Percentiles rank a stretch among this genome's conserved stretches.
phyloP scores from a whole-genome alignment of 305 asterid species.

The Fraxinus sp. region DNA sequence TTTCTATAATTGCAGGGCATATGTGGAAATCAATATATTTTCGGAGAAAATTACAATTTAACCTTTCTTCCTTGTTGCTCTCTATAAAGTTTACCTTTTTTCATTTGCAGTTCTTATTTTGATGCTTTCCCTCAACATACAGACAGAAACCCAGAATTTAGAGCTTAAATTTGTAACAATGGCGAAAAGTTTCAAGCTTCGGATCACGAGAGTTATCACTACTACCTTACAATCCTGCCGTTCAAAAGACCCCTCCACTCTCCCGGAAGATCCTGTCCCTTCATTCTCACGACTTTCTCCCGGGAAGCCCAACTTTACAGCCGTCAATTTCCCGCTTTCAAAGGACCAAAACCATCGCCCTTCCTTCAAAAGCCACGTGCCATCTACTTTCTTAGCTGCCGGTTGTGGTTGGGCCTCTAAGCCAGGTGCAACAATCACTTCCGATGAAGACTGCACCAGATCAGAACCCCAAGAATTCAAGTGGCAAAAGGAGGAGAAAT shows the following conservation, averaged over 20 bases:
- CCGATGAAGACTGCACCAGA: neutral
- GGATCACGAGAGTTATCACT: constrained; percentile 52
- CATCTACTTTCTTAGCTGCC: constrained; percentile 35
- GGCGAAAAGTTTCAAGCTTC: constrained; percentile 63
- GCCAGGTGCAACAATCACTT: neutral
- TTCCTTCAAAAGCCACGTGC: constrained; percentile 34
- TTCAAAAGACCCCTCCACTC: constrained; percentile 57
- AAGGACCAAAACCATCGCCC: constrained; percentile 11
- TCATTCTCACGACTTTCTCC: constrained; percentile 33
- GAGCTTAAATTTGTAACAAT: constrained; percentile 24
- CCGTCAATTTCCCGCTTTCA: constrained; percentile 16
- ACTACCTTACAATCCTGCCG: constrained; percentile 74
- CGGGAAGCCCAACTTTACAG: constrained; percentile 3
- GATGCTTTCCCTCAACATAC: neutral
- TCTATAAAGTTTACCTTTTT: constrained; percentile 28
- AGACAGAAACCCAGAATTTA: neutral
- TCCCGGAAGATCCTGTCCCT: constrained; percentile 63
- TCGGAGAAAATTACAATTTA: neutral
- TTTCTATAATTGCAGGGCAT: neutral
- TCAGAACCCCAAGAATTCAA: constrained; percentile 34
- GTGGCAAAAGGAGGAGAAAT: constrained; percentile 69
- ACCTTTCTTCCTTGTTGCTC: neutral
- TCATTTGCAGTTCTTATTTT: constrained; percentile 8
- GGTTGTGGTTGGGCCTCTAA: constrained; percentile 22
- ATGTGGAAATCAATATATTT: neutral